These are phyloP conservation scores for Calycina marina DNA, from an alignment of 2,329 filamentous ascomycete genomes.

Conservation along the genomic window DNA sequence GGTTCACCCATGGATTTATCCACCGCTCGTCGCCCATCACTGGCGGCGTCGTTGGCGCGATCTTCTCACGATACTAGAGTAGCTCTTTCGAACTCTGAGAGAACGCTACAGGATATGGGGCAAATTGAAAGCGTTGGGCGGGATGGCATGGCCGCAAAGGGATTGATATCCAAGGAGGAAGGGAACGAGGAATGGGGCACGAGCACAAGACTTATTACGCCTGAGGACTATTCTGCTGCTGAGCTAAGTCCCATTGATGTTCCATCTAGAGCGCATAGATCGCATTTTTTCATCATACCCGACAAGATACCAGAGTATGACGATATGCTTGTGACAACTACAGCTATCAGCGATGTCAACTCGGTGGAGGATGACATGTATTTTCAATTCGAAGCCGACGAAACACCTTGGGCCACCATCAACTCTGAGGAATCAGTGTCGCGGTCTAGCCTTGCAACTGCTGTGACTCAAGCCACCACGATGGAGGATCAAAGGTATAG, in stretches of 20 bases:
- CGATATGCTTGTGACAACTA: constrained; percentile 7
- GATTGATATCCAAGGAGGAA: constrained; percentile 3
- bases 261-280: too few species aligned
- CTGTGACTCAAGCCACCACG: constrained; percentile 12
- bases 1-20: constrained; percentile 20
- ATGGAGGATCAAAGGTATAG: constrained; percentile 12
- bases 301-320: constrained; percentile 19
- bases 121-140: constrained; percentile 16
- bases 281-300: constrained; percentile 17
- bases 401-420: constrained; percentile 18
- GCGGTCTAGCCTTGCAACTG: constrained; percentile 15
- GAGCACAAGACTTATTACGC: constrained; percentile 5
- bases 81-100: constrained; percentile 14
- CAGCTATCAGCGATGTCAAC: constrained; percentile 5
- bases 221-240: too few species aligned
- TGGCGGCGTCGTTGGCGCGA: constrained; percentile 13
- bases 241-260: too few species aligned
- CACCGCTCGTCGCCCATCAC: constrained; percentile 14
- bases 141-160: constrained; percentile 22
- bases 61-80: constrained; percentile 14
- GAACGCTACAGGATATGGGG: constrained; percentile 10
- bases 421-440: constrained; percentile 15
- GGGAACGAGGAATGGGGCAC: constrained; percentile 6
- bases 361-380: constrained; percentile 16
- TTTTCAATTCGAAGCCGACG: constrained; percentile 17